phyloP scores from a whole-genome alignment of 345 rosid species.

The Salix suchowensis region DNA sequence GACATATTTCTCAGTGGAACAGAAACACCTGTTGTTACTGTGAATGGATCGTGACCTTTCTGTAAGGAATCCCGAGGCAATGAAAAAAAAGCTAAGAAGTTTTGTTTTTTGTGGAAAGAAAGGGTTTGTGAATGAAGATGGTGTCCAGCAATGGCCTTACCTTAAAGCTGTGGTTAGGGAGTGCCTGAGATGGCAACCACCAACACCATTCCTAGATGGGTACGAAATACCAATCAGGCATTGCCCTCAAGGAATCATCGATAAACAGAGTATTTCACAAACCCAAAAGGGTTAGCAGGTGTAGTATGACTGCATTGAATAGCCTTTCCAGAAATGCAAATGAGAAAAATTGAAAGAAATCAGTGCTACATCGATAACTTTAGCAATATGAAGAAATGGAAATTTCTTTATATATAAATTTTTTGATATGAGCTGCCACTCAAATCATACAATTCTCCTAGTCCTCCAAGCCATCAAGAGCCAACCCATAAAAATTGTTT shows the following conservation, averaged over 20 bases:
- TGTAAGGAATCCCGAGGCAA: background rate
- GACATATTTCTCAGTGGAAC: background rate
- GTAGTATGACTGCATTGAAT: too few relatives aligned
- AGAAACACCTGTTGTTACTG: background rate
- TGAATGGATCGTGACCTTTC: background rate
- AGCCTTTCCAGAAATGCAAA: too few relatives aligned
- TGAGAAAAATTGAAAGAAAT: background rate
- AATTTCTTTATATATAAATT: background rate
- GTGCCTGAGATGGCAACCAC: background rate
- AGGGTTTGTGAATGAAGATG: slow-evolving; percentile 8
- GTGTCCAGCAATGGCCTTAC: background rate
- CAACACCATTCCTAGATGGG: background rate
- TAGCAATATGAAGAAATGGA: background rate
- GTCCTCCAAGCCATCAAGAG: background rate
- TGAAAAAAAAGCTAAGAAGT: background rate
- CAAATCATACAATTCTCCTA: background rate
- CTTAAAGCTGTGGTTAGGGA: background rate
- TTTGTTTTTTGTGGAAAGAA: background rate
- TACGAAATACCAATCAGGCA: background rate
- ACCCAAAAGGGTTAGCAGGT: too few relatives aligned
- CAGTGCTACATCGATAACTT: background rate
- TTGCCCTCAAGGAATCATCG: too few relatives aligned
- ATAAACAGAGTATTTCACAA: too few relatives aligned
- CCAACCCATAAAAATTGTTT: background rate
- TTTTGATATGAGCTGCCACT: background rate